Evolutionary conservation across 331 rosid genomes (phyloP), one percentile per base, ranked within the genome.

Genomic region (Rosa hybrid): DNA sequence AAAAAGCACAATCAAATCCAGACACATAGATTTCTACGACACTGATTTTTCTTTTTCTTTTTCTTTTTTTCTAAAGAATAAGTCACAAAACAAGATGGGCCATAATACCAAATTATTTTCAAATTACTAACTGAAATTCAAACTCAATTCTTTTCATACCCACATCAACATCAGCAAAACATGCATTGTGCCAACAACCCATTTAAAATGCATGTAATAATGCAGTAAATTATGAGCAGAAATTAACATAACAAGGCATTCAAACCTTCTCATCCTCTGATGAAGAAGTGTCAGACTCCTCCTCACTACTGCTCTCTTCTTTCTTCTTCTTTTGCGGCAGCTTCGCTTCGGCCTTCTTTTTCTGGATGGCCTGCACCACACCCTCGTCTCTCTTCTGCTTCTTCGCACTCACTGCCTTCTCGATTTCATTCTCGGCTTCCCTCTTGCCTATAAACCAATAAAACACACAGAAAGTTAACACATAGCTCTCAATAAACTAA

Each of bases 321-420:
- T 63, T 85, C 57, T 84, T 90, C 83, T 88, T 91, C 27, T 82
- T 65, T 65, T 34, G 39, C 7, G 57, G 88, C 0, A 87, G 75
- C 85, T 88, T 86, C 0, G 71, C 83, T 51, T 85, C 95, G 62
- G 64, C 74, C 88, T 88, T 89, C 46, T 86, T 87, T 84, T 90
- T 94, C 77, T 39, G 82, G 44, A 77, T 82, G 72, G 89, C 91
- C 81, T 87, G 89, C 77, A 75, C 79, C 12, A 83, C 68, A 7
- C 57, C 64, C 81, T 57, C 92, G 30, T 83, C 81, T 21, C 7
- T 78, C 84, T 91, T 95, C 83, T 89, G 98, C 87, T 90, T 95
- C 89, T 92, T 93, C 0, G 87, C 81, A 41, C 77, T 84, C 76
- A 83, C 90, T 46, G 25, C 82, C 86, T 96, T 95, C 83, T 82